These are phyloP conservation scores for Colletotrichum destructivum DNA, from an alignment of 2,329 filamentous ascomycete species.

Conservation along the genomic window DNA sequence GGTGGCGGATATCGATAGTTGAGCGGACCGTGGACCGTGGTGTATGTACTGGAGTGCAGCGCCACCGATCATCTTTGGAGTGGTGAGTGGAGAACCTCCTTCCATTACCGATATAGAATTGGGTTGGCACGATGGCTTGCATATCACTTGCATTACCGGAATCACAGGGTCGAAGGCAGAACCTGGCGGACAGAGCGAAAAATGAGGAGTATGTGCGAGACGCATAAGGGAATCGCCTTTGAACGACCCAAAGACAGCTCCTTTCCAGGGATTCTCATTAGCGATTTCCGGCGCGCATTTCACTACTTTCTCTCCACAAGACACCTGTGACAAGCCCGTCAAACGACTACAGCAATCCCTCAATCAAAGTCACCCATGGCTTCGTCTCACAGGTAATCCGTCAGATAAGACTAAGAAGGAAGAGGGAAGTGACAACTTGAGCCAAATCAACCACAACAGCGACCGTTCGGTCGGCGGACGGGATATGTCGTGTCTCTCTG, in stretches of 20 bases:
- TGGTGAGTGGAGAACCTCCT: neutral
- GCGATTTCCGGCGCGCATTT: neutral
- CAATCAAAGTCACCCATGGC: too few species aligned
- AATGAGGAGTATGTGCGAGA: neutral
- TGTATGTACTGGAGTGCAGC: neutral
- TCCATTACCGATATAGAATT: neutral
- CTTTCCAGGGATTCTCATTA: too few species aligned
- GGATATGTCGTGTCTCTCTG: neutral
- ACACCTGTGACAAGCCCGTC: too few species aligned
- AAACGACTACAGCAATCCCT: too few species aligned
- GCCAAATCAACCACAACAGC: neutral
- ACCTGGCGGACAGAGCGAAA: neutral
- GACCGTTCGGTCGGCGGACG: neutral
- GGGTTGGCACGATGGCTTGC: constrained; percentile 23
- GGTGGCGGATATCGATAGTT: neutral
- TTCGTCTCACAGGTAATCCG: neutral
- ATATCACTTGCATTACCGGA: constrained; percentile 27
- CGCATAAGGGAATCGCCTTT: neutral
- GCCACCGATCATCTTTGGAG: neutral
- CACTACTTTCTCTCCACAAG: neutral
- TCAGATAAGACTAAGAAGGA: neutral
- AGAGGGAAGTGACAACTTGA: neutral
- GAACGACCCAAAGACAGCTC: neutral
- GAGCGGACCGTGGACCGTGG: neutral
- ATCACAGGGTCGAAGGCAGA: neutral